These are phyloP conservation scores for Amphichorda felina DNA, from an alignment of 2,329 filamentous ascomycete genomes.

Conservation along the genomic window DNA sequence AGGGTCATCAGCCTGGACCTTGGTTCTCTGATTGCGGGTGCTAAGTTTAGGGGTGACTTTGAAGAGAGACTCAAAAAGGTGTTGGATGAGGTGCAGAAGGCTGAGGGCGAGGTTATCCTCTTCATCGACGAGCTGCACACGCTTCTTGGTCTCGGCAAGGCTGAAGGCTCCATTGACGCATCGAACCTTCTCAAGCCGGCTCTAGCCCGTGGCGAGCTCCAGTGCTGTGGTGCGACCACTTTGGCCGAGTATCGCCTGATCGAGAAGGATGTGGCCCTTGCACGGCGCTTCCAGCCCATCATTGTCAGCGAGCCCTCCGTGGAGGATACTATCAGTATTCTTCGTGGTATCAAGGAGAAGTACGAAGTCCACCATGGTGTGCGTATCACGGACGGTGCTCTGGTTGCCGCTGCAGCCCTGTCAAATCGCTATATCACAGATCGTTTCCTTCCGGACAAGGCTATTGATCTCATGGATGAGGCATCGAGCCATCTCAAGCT, in stretches of 20 bases:
- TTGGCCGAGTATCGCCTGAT: slow-evolving; percentile 85
- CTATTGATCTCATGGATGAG: slow-evolving; percentile 93
- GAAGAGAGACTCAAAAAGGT: slow-evolving; percentile 89
- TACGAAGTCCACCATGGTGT: slow-evolving; percentile 98
- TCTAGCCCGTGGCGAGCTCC: slow-evolving; percentile 81
- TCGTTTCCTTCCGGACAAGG: slow-evolving; percentile 90
- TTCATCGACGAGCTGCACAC: slow-evolving; percentile 95
- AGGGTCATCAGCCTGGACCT: slow-evolving; percentile 78
- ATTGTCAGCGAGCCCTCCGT: slow-evolving; percentile 85
- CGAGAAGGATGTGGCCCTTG: slow-evolving; percentile 90
- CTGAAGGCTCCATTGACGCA: slow-evolving; percentile 92
- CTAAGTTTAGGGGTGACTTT: slow-evolving; percentile 92
- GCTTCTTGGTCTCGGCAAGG: slow-evolving; percentile 82
- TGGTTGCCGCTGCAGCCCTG: slow-evolving; percentile 84
- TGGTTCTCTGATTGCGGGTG: slow-evolving; percentile 85
- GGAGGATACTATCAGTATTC: slow-evolving; percentile 85
- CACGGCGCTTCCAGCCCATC: slow-evolving; percentile 88
- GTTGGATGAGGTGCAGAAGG: slow-evolving; percentile 80
- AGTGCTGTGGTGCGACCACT: slow-evolving; percentile 92
- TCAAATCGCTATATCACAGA: slow-evolving; percentile 96
- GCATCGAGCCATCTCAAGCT: slow-evolving; percentile 81
- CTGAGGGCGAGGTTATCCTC: slow-evolving; percentile 79
- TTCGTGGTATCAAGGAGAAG: slow-evolving; percentile 92
- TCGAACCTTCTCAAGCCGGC: slow-evolving; percentile 92
- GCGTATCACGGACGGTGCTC: slow-evolving; percentile 79